These are phyloP conservation scores for Cryphonectria carpinicola DNA, from an alignment of 2,329 filamentous ascomycete genomes.

Conservation along the genomic window DNA sequence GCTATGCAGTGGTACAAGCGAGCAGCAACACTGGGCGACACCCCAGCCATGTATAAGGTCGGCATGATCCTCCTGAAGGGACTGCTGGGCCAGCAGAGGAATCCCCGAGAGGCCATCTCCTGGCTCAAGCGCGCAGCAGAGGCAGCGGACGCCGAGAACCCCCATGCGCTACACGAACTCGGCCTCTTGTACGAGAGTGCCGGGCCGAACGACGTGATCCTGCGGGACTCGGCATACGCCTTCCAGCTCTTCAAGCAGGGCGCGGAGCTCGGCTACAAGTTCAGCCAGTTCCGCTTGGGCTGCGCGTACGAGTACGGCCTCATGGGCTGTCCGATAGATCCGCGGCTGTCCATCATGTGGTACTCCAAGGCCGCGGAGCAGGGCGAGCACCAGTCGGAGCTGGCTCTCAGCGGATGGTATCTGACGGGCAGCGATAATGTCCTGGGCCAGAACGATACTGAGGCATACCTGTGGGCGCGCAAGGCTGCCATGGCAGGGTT, in stretches of 20 bases:
- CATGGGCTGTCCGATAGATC: slow-evolving; percentile 80
- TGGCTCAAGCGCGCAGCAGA: slow-evolving; percentile 96
- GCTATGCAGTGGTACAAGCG: slow-evolving; percentile 98
- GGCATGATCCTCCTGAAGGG: slow-evolving; percentile 96
- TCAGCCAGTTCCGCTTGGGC: slow-evolving; percentile 88
- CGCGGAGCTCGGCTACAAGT: slow-evolving; percentile 89
- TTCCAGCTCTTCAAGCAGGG: slow-evolving; percentile 82
- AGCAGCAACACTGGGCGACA: slow-evolving; percentile 86
- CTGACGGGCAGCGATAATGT: slow-evolving; percentile 88
- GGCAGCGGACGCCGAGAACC: slow-evolving; percentile 84
- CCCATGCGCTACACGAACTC: slow-evolving; percentile 92
- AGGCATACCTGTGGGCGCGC: slow-evolving; percentile 95
- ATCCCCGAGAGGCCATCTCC: slow-evolving; percentile 81
- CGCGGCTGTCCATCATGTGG: slow-evolving; percentile 86
- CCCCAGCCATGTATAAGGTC: slow-evolving; percentile 96
- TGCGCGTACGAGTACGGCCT: slow-evolving; percentile 88
- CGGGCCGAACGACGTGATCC: slow-evolving; percentile 69
- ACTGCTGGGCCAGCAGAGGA: slow-evolving; percentile 82
- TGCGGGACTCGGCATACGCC: slow-evolving; percentile 82
- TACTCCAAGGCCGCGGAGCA: slow-evolving; percentile 90
- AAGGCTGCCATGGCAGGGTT: slow-evolving; percentile 88
- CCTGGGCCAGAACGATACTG: slow-evolving; percentile 87
- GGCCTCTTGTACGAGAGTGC: slow-evolving; percentile 68
- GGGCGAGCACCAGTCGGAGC: slow-evolving; percentile 90
- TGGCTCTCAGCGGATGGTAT: slow-evolving; percentile 89